These are phyloP conservation scores for Eimeria maxima DNA, from an alignment of 169 alveolate genomes.

Conservation along the genomic window DNA sequence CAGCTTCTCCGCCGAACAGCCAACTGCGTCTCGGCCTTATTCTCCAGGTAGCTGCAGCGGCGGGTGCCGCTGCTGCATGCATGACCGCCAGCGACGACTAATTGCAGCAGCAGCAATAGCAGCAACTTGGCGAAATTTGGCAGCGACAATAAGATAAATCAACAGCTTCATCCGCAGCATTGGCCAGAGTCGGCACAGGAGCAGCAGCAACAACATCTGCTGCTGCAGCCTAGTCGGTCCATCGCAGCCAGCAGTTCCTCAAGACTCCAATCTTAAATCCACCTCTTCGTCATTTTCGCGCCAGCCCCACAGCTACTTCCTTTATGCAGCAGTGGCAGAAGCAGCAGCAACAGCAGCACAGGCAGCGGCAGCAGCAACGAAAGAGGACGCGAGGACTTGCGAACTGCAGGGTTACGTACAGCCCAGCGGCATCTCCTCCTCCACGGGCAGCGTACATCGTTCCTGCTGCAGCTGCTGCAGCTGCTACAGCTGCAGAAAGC, in stretches of 20 bases:
- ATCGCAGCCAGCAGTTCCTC: too few species aligned
- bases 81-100: not conserved
- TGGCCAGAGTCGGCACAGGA: not conserved
- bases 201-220: slow-evolving; percentile 90
- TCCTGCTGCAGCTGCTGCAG: slow-evolving; percentile 18
- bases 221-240: slow-evolving; percentile 90
- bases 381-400: not conserved
- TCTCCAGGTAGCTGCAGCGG: not conserved
- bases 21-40: not conserved
- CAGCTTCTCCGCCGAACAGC: not conserved
- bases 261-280: slow-evolving; percentile 87
- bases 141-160: too few species aligned
- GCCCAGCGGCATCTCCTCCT: slow-evolving; percentile 16
- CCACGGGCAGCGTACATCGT: not conserved
- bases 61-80: not conserved
- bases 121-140: not conserved
- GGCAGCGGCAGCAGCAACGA: slow-evolving; percentile 36
- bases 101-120: slow-evolving; percentile 37
- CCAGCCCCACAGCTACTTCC: slow-evolving; percentile 4
- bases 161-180: not conserved
- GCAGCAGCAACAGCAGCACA: slow-evolving; percentile 45
- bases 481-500: slow-evolving; percentile 12
- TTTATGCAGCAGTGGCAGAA: slow-evolving; percentile 4
- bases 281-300: not conserved
- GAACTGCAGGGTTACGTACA: not conserved